Evolutionary conservation across 1,139 yeast genomes (phyloP).

Genomic region (Geotrichum macrosporum): DNA sequence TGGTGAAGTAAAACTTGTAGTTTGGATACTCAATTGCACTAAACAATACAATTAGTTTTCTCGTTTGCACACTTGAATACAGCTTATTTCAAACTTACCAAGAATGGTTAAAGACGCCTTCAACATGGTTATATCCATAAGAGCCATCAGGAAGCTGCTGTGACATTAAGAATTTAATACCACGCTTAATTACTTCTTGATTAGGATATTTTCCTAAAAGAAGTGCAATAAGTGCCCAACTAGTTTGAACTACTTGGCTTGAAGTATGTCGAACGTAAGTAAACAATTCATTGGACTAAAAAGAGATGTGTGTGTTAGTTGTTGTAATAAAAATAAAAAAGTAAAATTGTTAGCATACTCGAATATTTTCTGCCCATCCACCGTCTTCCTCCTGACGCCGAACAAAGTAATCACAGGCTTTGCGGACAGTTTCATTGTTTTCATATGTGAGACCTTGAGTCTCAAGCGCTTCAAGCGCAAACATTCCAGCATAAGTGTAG

Average conservation of each 20-base stretch:
- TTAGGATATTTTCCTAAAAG: constrained; percentile 79
- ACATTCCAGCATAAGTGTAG: constrained; percentile 94
- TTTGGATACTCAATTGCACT: constrained; percentile 91
- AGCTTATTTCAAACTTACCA: constrained; percentile 43
- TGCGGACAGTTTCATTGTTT: constrained; percentile 57
- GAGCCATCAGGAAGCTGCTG: constrained; percentile 76
- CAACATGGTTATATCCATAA: constrained; percentile 79
- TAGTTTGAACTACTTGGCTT: constrained; percentile 81
- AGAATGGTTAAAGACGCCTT: constrained; percentile 94
- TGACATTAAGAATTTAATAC: constrained; percentile 57
- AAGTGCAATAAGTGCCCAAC: constrained; percentile 88
- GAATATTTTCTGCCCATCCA: constrained; percentile 84
- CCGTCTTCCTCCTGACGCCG: constrained; percentile 79
- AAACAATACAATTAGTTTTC: not conserved
- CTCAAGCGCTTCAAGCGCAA: constrained; percentile 87
- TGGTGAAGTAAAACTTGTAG: constrained; percentile 82
- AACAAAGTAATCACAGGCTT: constrained; percentile 82
- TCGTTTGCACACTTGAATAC: too few relatives aligned
- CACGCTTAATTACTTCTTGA: constrained; percentile 55
- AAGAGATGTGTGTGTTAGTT: too few relatives aligned
- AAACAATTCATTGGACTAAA: constrained; percentile 69
- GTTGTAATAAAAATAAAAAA: too few relatives aligned
- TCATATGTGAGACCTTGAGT: constrained; percentile 62
- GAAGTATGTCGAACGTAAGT: constrained; percentile 62
- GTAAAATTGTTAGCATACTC: constrained; percentile 25